Evolutionary conservation across 176 grass and related monocot genomes (phyloP), one percentile per base, ranked within the genome.

Genomic region (Juncus inflexus): DNA sequence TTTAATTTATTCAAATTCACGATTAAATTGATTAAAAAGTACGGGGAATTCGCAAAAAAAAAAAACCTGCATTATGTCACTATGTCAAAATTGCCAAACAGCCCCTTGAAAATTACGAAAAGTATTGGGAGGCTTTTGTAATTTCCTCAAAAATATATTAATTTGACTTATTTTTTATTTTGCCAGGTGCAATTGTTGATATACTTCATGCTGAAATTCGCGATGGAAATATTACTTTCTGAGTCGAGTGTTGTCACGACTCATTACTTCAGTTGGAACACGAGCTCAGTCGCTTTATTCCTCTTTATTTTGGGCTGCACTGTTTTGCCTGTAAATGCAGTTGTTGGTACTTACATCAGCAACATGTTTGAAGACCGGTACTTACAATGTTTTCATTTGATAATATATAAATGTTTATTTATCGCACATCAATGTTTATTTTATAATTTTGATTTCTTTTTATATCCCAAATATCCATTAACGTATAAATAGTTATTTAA

Each of bases 201-300:
- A 79, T 99, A 99, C 64, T 99, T 99, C 78, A 99, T 99, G 94
- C 88, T 99, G 69, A 99, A 99, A 75, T 99, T 91, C 8, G 88
- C 94, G 1, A 99, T 99, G 94, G 94, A 99, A 77, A 90, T 99
- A 76, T 76, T 92, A 76, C 83, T 99, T 67, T 85, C 94, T 5
- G 94, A 99, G 41, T 99, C 94, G 16, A 99, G 94, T 89, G 94
- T 99, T 19, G 73, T 99, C 41, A 99, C 94, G 52, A 84, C 5
- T 68, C 73, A 86, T 80, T 99, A 99, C 78, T 99, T 99, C 76
- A 81, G 72, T 59, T 99, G 94, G 88, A 84, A 87, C 61, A 99
- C 94, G 58, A 99, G 85, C 5, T 58, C 80, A 67, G 94, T 99
- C 51, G 94, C 94, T 55, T 79, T 92, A 64, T 99, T 99, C 77